Base-by-base conservation (phyloP, 371 early-diverging fungal genomes). In the Sporodiniella umbellata region DNA sequence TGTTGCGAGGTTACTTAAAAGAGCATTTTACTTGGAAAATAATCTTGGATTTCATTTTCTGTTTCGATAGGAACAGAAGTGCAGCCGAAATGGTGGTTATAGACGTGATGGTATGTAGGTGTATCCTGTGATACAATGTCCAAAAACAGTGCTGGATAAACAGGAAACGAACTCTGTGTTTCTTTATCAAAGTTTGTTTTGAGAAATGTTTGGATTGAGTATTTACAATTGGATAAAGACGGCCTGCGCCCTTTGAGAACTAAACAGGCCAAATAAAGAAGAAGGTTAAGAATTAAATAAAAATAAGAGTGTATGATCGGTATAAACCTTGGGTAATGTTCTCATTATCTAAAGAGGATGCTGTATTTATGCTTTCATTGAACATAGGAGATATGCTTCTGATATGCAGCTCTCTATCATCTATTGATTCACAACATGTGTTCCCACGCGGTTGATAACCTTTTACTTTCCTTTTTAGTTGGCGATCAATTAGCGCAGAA, bases 61-160 rank as follows among this genome's bases (percentile, higher is more conserved):
- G 2, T 21, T 37, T 38, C 48, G 22, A 22, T 33, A 14, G 53
- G 53, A 17, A 47, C 53, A 15, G 58, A 58, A 0, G 44, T 48
- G 17, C n/a, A 33, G 8, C 44, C 42, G 22, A 42, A 33, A 48
- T 26, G 44, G 4, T 42, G 10, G 11, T 12, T 15, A 33, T 58
- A 30, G 14, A 12, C 19, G 8, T 33, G 33, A 11, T 21, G 23
- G 11, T 24, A 26, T 14, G n/a, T 28, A 28, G 45, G 25, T 25
- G 45, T 28, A 15, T 57, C 56, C n/a, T n/a, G n/a, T n/a, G n/a
- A n/a, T n/a, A n/a, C n/a, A n/a, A n/a, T n/a, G n/a, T n/a, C n/a
- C 18, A 61, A 51, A 40, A 65, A 54, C 4, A 65, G 18, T 8
- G 66, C 52, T 17, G 66, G 62, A 23, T 66, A 66, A 26, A 62